Percentiles rank a stretch among this genome's conserved stretches.
Conservation (phyloP, 305 asterid species). For the Solanum hybrid region DNA sequence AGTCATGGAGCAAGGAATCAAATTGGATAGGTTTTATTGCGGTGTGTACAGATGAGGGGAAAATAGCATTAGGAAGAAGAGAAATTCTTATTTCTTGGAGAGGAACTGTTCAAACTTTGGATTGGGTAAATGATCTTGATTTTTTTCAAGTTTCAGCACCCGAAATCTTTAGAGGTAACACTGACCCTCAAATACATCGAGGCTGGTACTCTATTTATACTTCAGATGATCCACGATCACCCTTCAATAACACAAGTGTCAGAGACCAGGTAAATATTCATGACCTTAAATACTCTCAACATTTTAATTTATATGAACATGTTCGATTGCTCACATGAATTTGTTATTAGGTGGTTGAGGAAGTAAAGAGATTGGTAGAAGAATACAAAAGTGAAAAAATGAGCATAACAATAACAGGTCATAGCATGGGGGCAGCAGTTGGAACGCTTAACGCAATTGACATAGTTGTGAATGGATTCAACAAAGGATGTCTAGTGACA, state of each 20-base stretch:
- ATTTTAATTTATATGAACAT: neutral
- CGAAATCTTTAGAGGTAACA: constrained; percentile 7
- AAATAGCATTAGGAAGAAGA: constrained; percentile 44
- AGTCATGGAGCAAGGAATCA: constrained; percentile 64
- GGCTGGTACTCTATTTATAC: constrained; percentile 44
- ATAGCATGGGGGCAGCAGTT: constrained; percentile 60
- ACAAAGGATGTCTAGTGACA: constrained; percentile 44
- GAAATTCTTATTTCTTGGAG: constrained; percentile 61
- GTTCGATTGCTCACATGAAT: neutral
- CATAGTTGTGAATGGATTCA: constrained; percentile 38
- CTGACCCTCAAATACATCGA: constrained; percentile 24
- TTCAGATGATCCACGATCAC: constrained; percentile 25
- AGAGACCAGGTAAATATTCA: constrained; percentile 36
- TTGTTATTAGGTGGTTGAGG: constrained; percentile 42
- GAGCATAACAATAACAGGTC: constrained; percentile 57
- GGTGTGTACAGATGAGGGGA: constrained; percentile 60
- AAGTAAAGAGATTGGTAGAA: constrained; percentile 24
- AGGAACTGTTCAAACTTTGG: constrained; percentile 38
- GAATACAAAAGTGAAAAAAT: constrained; percentile 32
- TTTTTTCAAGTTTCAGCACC: constrained; percentile 3
- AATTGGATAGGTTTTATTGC: constrained; percentile 80
- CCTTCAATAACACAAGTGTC: constrained; percentile 30
- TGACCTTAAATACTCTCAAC: neutral
- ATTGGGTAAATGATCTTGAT: constrained; percentile 26
- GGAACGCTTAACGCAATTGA: constrained; percentile 40